Base-by-base conservation (phyloP, 2,329 filamentous ascomycete species). In the Drechslera avenae region DNA sequence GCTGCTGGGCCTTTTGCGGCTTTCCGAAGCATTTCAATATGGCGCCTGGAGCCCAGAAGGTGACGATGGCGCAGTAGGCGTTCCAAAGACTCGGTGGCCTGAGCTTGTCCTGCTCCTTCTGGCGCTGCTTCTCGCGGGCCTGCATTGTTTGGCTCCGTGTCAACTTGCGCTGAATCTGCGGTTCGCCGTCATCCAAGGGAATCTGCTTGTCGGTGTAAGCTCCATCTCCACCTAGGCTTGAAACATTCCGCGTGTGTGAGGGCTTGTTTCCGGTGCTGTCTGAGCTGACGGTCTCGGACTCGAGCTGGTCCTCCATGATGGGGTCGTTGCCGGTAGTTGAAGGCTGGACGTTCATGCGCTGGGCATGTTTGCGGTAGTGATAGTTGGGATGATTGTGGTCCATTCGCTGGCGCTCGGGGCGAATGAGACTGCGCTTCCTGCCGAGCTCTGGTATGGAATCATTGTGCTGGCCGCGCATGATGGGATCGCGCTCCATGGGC, bases 261-360 rank as follows among this genome's bases (percentile, higher is more conserved):
- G 72, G 71, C 59, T 81, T 83, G 48, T 78, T 59, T 37, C 82
- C 86, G 17, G 82, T 83, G 53, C 81, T 86, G 49, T 89, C 89
- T 16, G 89, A 83, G 65, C 81, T 83, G 55, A 81, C 72, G 0
- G 82, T 86, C 50, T 81, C 79, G 2, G 71, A 70, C 51, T 81
- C 76, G 14, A 75, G 77, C 42, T 79, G 75, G 52, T 91, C 88
- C 73, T 97, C 93, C 46, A 89, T 75, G 44, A 96, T 85, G 2
- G 92, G 91, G 64, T 97, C 92, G 63, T 96, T 89, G 54, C 94
- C 94, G 0, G 94, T 97, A 5, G 90, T 89, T 0, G 94, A 97
- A 1, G 95, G 94, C 59, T 91, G 81, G 4, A 91, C 88, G 47
- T 87, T 83, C 91, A 99, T 97, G 59, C 93, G 89, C 65, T 91